A percentile compares a stretch with the other conserved stretches of the same genome.
Evolutionary conservation across 257 asterid species (phyloP).

Genomic region (Salvia hispanica): DNA sequence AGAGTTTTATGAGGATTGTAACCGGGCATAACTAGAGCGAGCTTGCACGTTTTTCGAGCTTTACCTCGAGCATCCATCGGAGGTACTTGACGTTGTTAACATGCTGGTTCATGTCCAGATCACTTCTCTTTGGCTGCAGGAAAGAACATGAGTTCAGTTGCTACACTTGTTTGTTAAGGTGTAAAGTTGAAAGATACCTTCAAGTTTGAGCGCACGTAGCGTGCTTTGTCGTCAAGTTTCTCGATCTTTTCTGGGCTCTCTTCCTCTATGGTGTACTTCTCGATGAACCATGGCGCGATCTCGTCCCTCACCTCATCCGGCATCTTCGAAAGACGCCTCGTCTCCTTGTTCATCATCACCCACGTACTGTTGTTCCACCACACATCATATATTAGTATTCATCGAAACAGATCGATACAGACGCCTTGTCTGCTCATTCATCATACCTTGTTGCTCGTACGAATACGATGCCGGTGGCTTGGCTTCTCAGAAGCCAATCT

Average conservation of each 20-base stretch:
- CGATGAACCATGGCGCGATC: conserved; percentile 76
- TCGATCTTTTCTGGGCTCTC: conserved; percentile 56
- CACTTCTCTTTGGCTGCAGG: conserved; percentile 85
- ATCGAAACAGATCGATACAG: not conserved
- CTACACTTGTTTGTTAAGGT: not conserved
- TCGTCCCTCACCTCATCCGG: conserved; percentile 90
- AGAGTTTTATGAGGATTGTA: not conserved
- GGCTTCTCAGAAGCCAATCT: conserved; percentile 78
- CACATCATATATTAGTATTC: not conserved
- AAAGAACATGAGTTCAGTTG: conserved; percentile 12
- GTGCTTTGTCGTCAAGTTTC: conserved; percentile 60
- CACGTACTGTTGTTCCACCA: conserved; percentile 54
- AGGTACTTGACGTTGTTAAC: conserved; percentile 89
- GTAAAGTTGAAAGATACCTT: conserved; percentile 43
- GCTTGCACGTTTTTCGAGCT: not conserved
- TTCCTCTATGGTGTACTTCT: conserved; percentile 65
- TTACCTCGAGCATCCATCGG: conserved; percentile 94
- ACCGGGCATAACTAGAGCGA: not conserved
- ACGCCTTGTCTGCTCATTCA: too few relatives aligned
- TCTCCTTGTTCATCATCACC: conserved; percentile 92
- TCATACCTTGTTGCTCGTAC: conserved; percentile 84
- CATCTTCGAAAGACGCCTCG: conserved; percentile 87
- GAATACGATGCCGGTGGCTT: conserved; percentile 68
- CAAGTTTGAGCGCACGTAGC: conserved; percentile 54
- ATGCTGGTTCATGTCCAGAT: conserved; percentile 96